These are phyloP conservation scores for Boletus pseudo-olivaceus DNA, from an alignment of 768 basidiomycete species.

Conservation along the genomic window DNA sequence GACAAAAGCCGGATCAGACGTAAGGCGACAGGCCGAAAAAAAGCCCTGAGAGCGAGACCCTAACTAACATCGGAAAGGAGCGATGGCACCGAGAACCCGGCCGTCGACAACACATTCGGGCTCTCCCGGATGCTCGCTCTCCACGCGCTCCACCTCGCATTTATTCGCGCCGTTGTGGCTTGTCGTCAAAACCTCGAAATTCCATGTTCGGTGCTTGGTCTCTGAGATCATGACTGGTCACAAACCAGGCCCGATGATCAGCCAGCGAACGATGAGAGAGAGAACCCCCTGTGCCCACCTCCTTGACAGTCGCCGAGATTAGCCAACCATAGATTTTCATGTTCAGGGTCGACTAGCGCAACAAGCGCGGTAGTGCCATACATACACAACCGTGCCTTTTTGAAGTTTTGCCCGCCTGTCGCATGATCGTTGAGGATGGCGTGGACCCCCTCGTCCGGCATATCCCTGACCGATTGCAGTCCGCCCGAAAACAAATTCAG, in stretches of 20 bases:
- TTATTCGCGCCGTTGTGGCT: conserved; percentile 70
- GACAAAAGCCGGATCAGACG: conserved; percentile 9
- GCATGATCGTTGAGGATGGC: conserved; percentile 63
- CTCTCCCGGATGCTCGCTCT: conserved; percentile 64
- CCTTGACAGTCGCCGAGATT: conserved; percentile 82
- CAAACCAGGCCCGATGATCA: conserved; percentile 17
- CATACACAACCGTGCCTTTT: conserved; percentile 68
- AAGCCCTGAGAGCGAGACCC: conserved; percentile 8
- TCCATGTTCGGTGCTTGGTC: conserved; percentile 51
- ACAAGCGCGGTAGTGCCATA: conserved; percentile 77
- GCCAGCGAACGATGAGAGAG: background rate
- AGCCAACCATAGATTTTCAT: conserved; percentile 71
- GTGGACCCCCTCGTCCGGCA: conserved; percentile 56
- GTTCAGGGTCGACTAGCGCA: conserved; percentile 66
- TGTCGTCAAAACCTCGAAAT: conserved; percentile 55
- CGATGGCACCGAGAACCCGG: conserved; percentile 73
- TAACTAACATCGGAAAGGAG: conserved; percentile 69
- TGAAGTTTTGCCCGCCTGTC: conserved; percentile 54
- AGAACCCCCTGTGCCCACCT: conserved; percentile 39
- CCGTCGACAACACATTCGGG: conserved; percentile 61
- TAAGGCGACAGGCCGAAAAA: conserved; percentile 2
- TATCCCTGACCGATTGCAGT: conserved; percentile 44
- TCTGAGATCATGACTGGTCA: conserved; percentile 49
- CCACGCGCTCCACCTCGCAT: conserved; percentile 61
- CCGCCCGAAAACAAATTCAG: conserved; percentile 58